Evolutionary conservation across 2,329 filamentous ascomycete species (phyloP).

Genomic region (Calycina herbarum): DNA sequence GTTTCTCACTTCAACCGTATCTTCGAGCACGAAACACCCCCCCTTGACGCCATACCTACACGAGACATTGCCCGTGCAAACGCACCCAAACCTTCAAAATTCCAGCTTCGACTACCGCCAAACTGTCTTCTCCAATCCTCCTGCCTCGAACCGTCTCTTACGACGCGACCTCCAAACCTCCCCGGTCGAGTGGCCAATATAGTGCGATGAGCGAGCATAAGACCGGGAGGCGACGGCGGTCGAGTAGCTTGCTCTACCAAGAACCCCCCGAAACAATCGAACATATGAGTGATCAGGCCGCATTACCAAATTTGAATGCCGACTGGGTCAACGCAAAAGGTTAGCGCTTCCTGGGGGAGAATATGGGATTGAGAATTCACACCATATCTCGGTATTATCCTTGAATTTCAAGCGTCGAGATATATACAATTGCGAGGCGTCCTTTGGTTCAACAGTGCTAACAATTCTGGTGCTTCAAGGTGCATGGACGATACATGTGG

Average conservation of each 20-base stretch:
- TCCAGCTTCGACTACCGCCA: constrained; percentile 71
- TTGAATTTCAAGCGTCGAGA: neutral
- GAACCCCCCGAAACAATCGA: constrained; percentile 96
- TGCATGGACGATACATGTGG: constrained; percentile 96
- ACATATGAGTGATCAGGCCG: constrained; percentile 95
- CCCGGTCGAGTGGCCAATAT: constrained; percentile 55
- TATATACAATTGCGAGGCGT: neutral
- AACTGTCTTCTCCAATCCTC: constrained; percentile 88
- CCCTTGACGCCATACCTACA: neutral
- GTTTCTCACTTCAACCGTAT: neutral
- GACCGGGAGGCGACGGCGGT: constrained; percentile 80
- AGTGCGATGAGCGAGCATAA: constrained; percentile 61
- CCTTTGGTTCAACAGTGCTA: constrained; percentile 14
- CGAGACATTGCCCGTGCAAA: neutral
- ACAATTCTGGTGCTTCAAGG: constrained; percentile 52
- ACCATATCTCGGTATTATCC: constrained; percentile 7
- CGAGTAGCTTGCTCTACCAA: constrained; percentile 96
- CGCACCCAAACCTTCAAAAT: constrained; percentile 26
- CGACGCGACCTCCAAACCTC: constrained; percentile 74
- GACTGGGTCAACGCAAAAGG: constrained; percentile 99
- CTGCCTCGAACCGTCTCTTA: constrained; percentile 89
- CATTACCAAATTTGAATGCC: constrained; percentile 91
- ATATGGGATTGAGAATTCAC: neutral
- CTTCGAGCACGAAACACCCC: constrained; percentile 1
- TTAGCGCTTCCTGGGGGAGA: constrained; percentile 47